Evolutionary conservation across 768 basidiomycete genomes (phyloP), one percentile per base, ranked within the genome.

Genomic region (Termitomyces sp.): DNA sequence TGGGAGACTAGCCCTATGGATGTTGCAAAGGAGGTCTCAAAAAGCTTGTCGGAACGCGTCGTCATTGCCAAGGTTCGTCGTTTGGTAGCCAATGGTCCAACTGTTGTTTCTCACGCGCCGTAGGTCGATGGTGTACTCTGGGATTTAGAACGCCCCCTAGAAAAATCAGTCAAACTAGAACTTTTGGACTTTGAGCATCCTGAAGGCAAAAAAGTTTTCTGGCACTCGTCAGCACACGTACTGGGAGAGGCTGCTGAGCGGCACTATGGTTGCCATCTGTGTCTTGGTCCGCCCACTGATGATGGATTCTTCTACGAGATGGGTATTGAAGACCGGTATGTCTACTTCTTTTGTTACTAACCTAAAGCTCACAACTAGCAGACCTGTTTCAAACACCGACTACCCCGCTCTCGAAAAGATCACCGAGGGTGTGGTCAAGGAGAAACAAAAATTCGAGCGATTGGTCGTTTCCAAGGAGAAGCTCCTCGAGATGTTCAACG

Each of bases 281-380:
- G 96, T 69, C 87, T 97, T 63, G 97, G 97, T 3, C 97, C 97
- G 16, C 97, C 97, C 24, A 94, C 95, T 2, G 94, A 96, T 33
- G 95, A 98, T 7, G 97, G 97, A 22, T 99, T 99, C 84, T 99
- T 97, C 81, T 99, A 99, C 73, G 97, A 99, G 73, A 98, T 99
- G 97, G 87, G 86, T 16, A 94, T 94, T 66, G 79, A 88, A 40
- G 89, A 94, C 61, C 79, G 91, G 90, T 89, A 58, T 28, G 75
- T 62, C 15, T n/a, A 20, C 16, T 35, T 12, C 28, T 48, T 53
- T 12, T 3, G 22, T 16, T 18, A 7, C 45, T 35, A 11, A 20
- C 20, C 16, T 36, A 12, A 20, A 60, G 38, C 16, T 66, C 32
- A 57, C 50, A 15, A 36, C 12, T 53, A 9, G 15, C 24, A 92